phyloP scores from a whole-genome alignment of 768 basidiomycete genomes.

The Leccinum olivaceopallidum region DNA sequence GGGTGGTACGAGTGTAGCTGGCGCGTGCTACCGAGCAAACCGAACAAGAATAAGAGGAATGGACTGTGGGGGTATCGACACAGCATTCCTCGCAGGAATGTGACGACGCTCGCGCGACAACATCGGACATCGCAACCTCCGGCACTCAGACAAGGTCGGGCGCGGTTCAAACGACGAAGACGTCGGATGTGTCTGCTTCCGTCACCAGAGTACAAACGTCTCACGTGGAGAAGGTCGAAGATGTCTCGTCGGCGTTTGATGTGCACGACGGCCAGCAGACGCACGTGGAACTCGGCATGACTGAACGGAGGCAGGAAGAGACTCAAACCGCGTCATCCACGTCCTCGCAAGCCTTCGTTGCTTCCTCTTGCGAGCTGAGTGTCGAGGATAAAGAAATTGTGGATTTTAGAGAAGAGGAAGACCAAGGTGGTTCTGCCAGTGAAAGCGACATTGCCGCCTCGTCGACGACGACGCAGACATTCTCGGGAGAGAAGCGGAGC shows the following conservation, averaged over 20 bases:
- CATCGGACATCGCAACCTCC: background rate
- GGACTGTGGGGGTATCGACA: background rate
- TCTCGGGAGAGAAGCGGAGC: background rate
- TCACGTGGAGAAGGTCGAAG: background rate
- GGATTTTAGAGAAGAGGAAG: background rate
- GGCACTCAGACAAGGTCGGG: background rate
- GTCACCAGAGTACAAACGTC: background rate
- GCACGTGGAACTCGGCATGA: background rate
- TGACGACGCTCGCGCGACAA: background rate
- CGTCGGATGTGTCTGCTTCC: background rate
- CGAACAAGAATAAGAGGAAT: background rate
- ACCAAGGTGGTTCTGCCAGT: background rate
- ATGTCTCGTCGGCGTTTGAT: background rate
- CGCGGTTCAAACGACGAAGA: background rate
- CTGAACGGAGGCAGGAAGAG: background rate
- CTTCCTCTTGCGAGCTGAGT: background rate
- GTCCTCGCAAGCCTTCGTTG: background rate
- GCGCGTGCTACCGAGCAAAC: background rate
- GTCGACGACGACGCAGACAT: background rate
- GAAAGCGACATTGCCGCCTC: background rate
- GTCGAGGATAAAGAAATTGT: background rate
- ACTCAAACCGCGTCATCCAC: background rate
- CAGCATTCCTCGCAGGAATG: background rate
- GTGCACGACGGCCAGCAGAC: background rate
- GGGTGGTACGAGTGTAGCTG: conserved; percentile 73